Percentiles rank a stretch among this genome's conserved stretches.
These are phyloP conservation scores for Panellus pusillus DNA, from an alignment of 768 basidiomycete species.

Conservation along the genomic window DNA sequence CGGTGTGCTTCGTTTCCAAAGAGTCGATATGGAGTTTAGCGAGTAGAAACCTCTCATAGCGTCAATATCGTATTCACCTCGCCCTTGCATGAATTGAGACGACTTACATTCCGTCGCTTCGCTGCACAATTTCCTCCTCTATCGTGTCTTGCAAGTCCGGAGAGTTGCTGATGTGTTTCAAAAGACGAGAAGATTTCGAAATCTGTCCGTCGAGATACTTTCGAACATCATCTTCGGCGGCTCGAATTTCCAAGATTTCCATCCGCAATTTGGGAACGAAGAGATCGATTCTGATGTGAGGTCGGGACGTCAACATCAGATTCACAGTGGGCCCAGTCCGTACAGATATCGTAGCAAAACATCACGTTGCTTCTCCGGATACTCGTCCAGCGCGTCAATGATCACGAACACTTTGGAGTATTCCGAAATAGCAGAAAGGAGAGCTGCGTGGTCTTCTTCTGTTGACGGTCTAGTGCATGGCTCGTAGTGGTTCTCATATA, in stretches of 20 bases:
- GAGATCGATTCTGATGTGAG: not conserved
- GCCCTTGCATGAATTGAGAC: not conserved
- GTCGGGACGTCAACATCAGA: not conserved
- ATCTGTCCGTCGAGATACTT: not conserved
- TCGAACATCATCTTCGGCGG: not conserved
- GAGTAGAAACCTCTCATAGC: conserved; percentile 1
- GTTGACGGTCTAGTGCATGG: not conserved
- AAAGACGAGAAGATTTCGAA: not conserved
- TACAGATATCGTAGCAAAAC: not conserved
- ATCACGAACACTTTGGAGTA: not conserved
- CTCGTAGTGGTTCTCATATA: not conserved
- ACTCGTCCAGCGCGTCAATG: not conserved
- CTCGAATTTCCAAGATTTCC: not conserved
- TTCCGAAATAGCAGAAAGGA: not conserved
- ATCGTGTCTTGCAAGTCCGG: not conserved
- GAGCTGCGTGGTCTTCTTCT: not conserved
- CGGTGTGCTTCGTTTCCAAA: not conserved
- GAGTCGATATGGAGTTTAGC: conserved; percentile 9
- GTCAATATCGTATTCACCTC: not conserved
- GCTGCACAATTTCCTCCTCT: not conserved
- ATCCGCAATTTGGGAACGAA: not conserved
- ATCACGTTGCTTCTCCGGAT: not conserved
- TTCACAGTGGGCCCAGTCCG: not conserved
- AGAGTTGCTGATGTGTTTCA: not conserved
- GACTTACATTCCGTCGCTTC: conserved; percentile 3